phyloP scores from a whole-genome alignment of 2,329 filamentous ascomycete genomes.

The Pyricularia sp. region DNA sequence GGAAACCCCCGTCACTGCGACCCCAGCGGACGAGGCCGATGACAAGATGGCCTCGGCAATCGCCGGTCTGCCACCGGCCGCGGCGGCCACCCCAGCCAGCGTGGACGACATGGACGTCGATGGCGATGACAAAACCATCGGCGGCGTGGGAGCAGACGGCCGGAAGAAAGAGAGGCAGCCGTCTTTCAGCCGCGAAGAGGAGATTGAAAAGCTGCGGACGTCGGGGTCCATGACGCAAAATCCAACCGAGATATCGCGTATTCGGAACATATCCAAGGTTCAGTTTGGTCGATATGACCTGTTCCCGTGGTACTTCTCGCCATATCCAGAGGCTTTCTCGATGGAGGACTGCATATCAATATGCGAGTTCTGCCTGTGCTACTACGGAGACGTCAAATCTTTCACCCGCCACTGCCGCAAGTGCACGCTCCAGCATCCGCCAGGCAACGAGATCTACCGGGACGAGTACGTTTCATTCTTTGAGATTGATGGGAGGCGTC shows the following conservation, averaged over 20 bases:
- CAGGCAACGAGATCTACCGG: constrained; percentile 96
- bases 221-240: constrained; percentile 99
- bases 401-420: constrained; percentile 83
- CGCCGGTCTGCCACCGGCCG: constrained; percentile 32
- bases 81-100: constrained; percentile 24
- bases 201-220: constrained; percentile 92
- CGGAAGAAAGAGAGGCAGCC: constrained; percentile 33
- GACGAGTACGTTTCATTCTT: constrained; percentile 93
- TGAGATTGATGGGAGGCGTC: constrained; percentile 89
- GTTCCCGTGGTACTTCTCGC: constrained; percentile 98
- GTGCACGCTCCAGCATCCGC: constrained; percentile 84
- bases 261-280: constrained; percentile 86
- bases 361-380: constrained; percentile 92
- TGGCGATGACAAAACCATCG: constrained; percentile 29
- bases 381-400: constrained; percentile 74
- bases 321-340: constrained; percentile 83
- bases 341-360: constrained; percentile 89
- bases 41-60: constrained; percentile 34
- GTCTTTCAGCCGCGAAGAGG: constrained; percentile 70
- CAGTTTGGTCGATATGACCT: constrained; percentile 90
- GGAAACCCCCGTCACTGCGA: constrained; percentile 16
- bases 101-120: constrained; percentile 46
- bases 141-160: constrained; percentile 15
- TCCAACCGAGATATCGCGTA: constrained; percentile 89
- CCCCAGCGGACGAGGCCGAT: constrained; percentile 34